Percentiles rank a stretch among this genome's conserved stretches.
These are phyloP conservation scores for Metarhizium sp. DNA, from an alignment of 2,329 filamentous ascomycete genomes.

Conservation along the genomic window DNA sequence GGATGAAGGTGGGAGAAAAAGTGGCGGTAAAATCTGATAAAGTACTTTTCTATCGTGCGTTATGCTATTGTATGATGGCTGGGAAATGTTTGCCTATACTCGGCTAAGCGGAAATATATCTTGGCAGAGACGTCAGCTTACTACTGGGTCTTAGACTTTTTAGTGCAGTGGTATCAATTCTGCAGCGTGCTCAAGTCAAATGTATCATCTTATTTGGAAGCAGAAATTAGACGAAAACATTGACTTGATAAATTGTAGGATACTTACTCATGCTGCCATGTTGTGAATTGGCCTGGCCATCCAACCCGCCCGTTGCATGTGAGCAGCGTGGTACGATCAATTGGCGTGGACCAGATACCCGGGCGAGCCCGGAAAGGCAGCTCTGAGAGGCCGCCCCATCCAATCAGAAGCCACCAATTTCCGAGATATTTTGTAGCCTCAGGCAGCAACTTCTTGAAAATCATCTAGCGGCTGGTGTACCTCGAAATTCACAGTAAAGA, in stretches of 20 bases:
- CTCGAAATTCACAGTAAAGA: conserved; percentile 21
- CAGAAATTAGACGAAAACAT: no score
- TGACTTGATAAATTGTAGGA: not conserved
- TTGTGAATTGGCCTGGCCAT: not conserved
- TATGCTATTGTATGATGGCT: no score
- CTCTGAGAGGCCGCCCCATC: conserved; percentile 16
- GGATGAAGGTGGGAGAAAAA: not conserved
- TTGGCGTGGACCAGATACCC: conserved; percentile 6
- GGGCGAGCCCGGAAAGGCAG: conserved; percentile 18
- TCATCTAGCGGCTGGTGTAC: conserved; percentile 12
- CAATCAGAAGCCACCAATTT: conserved; percentile 41
- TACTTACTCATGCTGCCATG: not conserved
- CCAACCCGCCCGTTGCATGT: not conserved
- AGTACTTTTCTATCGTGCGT: no score
- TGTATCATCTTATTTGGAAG: no score
- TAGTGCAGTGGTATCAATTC: no score
- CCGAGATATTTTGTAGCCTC: conserved; percentile 32
- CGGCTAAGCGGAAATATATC: no score
- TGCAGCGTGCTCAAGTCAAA: no score
- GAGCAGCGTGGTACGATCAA: not conserved
- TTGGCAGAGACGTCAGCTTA: no score
- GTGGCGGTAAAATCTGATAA: no score
- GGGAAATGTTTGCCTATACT: no score
- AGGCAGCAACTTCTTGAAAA: conserved; percentile 32
- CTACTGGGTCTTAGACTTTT: no score